These are phyloP conservation scores for Picea abies DNA, from an alignment of 83 land plant species.

Conservation along the genomic window DNA sequence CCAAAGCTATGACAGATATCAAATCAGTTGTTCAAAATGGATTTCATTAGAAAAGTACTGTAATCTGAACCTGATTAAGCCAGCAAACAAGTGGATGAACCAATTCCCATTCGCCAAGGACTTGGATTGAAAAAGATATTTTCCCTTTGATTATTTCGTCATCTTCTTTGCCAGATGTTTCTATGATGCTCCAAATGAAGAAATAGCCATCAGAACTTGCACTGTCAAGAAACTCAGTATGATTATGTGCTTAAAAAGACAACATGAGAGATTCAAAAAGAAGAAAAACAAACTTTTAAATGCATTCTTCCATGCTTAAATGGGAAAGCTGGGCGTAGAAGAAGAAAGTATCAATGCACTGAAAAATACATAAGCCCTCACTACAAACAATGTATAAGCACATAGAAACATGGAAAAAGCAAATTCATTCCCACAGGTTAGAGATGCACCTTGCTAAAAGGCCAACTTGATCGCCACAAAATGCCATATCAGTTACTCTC, in stretches of 20 bases:
- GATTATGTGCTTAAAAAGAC: not conserved
- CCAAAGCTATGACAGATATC: not conserved
- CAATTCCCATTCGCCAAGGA: slow-evolving; percentile 5
- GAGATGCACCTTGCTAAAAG: slow-evolving; percentile 17
- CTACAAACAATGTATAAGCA: not conserved
- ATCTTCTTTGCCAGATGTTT: slow-evolving; percentile 3
- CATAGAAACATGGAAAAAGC: not conserved
- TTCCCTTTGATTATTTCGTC: slow-evolving; percentile 5
- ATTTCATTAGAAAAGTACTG: slow-evolving; percentile 8
- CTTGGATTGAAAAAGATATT: slow-evolving; percentile 7
- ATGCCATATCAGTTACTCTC: slow-evolving; percentile 13
- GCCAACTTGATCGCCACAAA: slow-evolving; percentile 14
- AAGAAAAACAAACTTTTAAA: not conserved
- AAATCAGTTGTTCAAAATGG: slow-evolving; percentile 4
- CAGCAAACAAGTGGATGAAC: slow-evolving; percentile 18
- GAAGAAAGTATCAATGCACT: not conserved
- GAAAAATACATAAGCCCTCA: not conserved
- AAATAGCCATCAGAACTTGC: slow-evolving; percentile 16
- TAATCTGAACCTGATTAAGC: slow-evolving; percentile 11
- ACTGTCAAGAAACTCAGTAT: slow-evolving; percentile 6
- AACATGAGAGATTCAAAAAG: not conserved
- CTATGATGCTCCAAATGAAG: slow-evolving; percentile 14
- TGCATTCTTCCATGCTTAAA: not conserved
- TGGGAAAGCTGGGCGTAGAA: not conserved
- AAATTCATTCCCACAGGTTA: not conserved